Conservation (phyloP, 495 filamentous ascomycete genomes). For the Penicillium paradoxum region DNA sequence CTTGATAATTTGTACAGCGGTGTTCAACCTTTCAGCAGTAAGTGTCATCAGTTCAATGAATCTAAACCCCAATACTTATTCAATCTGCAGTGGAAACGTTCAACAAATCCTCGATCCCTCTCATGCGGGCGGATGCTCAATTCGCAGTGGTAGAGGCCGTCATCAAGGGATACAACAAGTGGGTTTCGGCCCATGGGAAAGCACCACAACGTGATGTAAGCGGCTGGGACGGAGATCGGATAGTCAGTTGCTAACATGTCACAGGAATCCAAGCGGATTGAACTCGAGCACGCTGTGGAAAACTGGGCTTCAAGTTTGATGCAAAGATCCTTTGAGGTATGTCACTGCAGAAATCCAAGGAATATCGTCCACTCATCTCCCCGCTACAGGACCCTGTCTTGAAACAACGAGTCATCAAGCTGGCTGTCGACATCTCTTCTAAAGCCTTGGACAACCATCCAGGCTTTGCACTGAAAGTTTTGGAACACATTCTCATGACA, state of each 20-base stretch:
- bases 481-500: slow-evolving; percentile 85
- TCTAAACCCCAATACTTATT: slow-evolving; percentile 24
- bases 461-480: slow-evolving; percentile 74
- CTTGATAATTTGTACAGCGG: slow-evolving; percentile 71
- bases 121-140: slow-evolving; percentile 81
- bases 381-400: slow-evolving; percentile 70
- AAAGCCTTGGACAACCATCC: slow-evolving; percentile 73
- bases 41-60: slow-evolving; percentile 17
- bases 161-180: slow-evolving; percentile 82
- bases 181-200: slow-evolving; percentile 54
- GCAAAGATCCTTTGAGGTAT: slow-evolving; percentile 67
- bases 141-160: slow-evolving; percentile 88
- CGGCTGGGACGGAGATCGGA: background rate
- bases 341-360: background rate
- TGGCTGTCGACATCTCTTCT: slow-evolving; percentile 80
- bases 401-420: slow-evolving; percentile 74
- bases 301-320: slow-evolving; percentile 75
- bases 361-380: background rate
- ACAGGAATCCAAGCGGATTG: slow-evolving; percentile 46
- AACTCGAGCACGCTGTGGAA: slow-evolving; percentile 66
- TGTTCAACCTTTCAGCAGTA: slow-evolving; percentile 63
- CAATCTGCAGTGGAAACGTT: slow-evolving; percentile 57
- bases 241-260: slow-evolving; percentile 28
- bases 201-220: slow-evolving; percentile 53
- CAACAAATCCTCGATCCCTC: slow-evolving; percentile 69